Evolutionary conservation across 768 basidiomycete species (phyloP), one percentile per base, ranked within the genome.

Genomic region (Boletellus emodensis): DNA sequence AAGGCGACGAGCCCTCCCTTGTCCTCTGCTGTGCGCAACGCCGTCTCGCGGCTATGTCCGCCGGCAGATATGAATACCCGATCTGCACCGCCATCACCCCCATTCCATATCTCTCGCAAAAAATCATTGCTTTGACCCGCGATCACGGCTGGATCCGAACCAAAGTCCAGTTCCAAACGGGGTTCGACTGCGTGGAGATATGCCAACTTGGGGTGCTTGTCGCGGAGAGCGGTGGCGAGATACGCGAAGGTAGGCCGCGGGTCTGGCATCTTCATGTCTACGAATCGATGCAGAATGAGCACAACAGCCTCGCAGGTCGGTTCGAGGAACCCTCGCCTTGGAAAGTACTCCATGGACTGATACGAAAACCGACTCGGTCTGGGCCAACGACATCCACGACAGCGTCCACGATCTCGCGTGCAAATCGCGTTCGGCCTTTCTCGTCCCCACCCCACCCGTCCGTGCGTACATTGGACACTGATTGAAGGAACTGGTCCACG

Each of bases 361-460:
- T 36, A 8, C 85, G 73, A 37, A 88, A 68, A 0, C 69, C 81
- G 1, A 78, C 73, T n/a, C 72, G 72, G 20, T 79, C 74, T 24
- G 71, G 62, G 0, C 87, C 85, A 28, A 87, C 65, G 1, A 77
- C 76, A 0, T 72, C 61, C 3, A 67, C 69, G 1, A 86, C 66
- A 2, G 79, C 80, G 33, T 78, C 72, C 7, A 81, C 61, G 35
- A 85, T 69, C 51, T 84, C 80, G 6, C 84, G 66, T 0, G 65
- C 59, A 61, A 90, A 87, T 24, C 79, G 71, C 1, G 73, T 69
- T 6, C 88, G 72, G 49, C 77, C 79, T 61, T 84, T 79, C 26
- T 87, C 66, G 40, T 75, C 77, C 2, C 88, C 87, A 0, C 87
- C 87, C 62, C 84, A 90, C 40, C 75, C 68, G 61, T 88, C 85